Percentiles rank a stretch among this genome's conserved stretches.
Evolutionary conservation across 2,329 filamentous ascomycete species (phyloP).

Genomic region (Dactylellina sp.): DNA sequence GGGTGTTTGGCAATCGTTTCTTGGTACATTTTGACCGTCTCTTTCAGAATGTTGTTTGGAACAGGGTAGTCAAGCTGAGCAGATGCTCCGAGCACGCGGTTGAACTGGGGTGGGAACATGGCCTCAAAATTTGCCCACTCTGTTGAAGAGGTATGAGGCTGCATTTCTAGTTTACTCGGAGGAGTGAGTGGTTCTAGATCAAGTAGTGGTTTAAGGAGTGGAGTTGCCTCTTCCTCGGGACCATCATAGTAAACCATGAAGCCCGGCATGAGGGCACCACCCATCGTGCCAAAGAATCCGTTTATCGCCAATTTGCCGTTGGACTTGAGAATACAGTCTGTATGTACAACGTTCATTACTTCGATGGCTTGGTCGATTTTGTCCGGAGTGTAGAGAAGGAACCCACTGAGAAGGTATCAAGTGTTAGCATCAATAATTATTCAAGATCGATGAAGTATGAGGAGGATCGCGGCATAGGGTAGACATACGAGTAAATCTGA

Average conservation of each 20-base stretch:
- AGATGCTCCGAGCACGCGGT: slow-evolving; percentile 37
- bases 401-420: slow-evolving; percentile 15
- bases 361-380: slow-evolving; percentile 29
- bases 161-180: slow-evolving; percentile 23
- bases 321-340: slow-evolving; percentile 44
- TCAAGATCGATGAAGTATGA: too few species aligned
- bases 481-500: slow-evolving; percentile 31
- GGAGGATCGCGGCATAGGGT: too few species aligned
- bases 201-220: slow-evolving; percentile 25
- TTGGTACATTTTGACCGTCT: slow-evolving; percentile 22
- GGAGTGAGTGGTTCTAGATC: slow-evolving; percentile 32
- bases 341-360: slow-evolving; percentile 29
- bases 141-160: slow-evolving; percentile 25
- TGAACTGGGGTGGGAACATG: slow-evolving; percentile 44
- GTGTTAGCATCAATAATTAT: slow-evolving; percentile 10
- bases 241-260: slow-evolving; percentile 50
- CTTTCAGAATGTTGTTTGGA: slow-evolving; percentile 10
- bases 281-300: slow-evolving; percentile 31
- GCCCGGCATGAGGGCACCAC: slow-evolving; percentile 22
- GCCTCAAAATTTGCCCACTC: slow-evolving; percentile 33
- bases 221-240: slow-evolving; percentile 45
- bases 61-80: slow-evolving; percentile 43
- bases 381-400: slow-evolving; percentile 36
- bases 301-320: slow-evolving; percentile 40
- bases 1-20: slow-evolving; percentile 16